Conservation (phyloP, 768 basidiomycete genomes). For the Collybiopsis luxurians region DNA sequence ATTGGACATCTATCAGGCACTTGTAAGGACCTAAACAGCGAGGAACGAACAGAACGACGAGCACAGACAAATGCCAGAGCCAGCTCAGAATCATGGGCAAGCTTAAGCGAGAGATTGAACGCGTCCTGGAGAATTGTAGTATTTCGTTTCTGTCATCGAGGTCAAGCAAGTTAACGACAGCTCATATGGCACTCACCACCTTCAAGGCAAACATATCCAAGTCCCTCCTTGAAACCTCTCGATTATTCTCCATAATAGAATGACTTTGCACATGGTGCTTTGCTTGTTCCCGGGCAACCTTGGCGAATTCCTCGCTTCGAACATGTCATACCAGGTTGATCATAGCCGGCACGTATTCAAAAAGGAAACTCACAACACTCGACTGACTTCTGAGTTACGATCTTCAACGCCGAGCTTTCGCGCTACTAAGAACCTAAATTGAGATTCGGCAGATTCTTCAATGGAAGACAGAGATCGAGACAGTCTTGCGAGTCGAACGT, state of each 20-base stretch:
- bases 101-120: not conserved
- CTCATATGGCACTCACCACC: not conserved
- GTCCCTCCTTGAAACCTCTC: not conserved
- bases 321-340: not conserved
- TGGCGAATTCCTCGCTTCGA: not conserved
- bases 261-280: not conserved
- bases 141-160: not conserved
- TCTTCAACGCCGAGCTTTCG: constrained; percentile 2
- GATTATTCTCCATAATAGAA: not conserved
- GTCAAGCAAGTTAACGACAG: not conserved
- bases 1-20: not conserved
- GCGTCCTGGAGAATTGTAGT: not conserved
- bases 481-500: not conserved
- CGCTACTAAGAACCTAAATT: not conserved
- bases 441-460: not conserved
- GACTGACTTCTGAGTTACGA: not conserved
- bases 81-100: not conserved
- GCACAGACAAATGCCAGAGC: not conserved
- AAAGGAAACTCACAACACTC: not conserved
- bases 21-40: not conserved
- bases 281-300: not conserved
- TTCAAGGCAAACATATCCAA: not conserved
- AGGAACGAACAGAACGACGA: not conserved
- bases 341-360: not conserved
- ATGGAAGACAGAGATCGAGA: not conserved